Conservation (phyloP, 2,329 filamentous ascomycete genomes). For the Botrytis hyacinthi region DNA sequence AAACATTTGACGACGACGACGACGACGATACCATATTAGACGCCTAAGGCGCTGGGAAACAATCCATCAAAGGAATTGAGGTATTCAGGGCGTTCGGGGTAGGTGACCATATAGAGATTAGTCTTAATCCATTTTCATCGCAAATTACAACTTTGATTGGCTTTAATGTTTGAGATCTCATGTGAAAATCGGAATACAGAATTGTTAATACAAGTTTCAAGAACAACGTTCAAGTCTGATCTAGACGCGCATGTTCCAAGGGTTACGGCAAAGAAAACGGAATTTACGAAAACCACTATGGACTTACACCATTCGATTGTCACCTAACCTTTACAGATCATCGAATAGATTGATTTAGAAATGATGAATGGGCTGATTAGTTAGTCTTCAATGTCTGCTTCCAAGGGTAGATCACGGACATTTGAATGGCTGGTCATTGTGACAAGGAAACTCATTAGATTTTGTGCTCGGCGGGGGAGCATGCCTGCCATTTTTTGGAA, state of each 20-base stretch:
- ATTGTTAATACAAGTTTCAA: neutral
- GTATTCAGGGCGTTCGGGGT: slow-evolving; percentile 7
- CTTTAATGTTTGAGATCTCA: neutral
- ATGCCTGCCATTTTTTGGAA: slow-evolving; percentile 5
- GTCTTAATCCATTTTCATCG: neutral
- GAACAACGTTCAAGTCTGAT: neutral
- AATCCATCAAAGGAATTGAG: neutral
- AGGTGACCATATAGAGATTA: slow-evolving; percentile 5
- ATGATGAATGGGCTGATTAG: neutral
- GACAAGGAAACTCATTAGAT: neutral
- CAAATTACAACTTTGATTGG: neutral
- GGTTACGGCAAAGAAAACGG: neutral
- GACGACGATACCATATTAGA: slow-evolving; percentile 44
- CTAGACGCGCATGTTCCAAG: neutral
- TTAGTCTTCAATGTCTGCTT: neutral
- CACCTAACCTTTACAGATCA: neutral
- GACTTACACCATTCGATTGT: neutral
- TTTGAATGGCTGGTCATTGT: neutral
- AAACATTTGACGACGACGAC: slow-evolving; percentile 71
- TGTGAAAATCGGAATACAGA: neutral
- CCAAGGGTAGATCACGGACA: neutral
- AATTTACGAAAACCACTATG: neutral
- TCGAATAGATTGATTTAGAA: neutral
- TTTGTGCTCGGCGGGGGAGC: neutral
- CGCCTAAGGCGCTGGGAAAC: slow-evolving; percentile 21